These are phyloP conservation scores for Tulasnella sp. DNA, from an alignment of 768 basidiomycete species.

Conservation along the genomic window DNA sequence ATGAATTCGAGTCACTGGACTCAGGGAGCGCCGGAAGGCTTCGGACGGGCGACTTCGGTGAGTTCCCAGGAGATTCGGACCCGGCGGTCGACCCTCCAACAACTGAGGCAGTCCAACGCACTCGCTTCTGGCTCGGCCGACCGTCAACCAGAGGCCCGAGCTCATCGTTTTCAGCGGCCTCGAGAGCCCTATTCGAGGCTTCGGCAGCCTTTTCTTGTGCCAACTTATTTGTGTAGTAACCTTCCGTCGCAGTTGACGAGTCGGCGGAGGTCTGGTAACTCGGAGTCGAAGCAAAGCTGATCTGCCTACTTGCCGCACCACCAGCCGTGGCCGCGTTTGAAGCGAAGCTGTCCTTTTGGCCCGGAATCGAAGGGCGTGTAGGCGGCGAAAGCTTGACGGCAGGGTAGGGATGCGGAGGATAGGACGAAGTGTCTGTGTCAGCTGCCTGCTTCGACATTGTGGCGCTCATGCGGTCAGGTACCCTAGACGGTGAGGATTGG, in stretches of 20 bases:
- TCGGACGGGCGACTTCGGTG: conserved; percentile 1
- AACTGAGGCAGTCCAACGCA: conserved; percentile 42
- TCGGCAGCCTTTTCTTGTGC: too few relatives aligned
- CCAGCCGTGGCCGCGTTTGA: neutral
- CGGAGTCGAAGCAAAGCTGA: neutral
- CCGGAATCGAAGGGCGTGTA: neutral
- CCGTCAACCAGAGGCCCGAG: neutral
- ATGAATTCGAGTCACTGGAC: conserved; percentile 16
- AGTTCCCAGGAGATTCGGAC: conserved; percentile 16
- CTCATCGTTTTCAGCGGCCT: neutral
- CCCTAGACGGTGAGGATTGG: conserved; percentile 14
- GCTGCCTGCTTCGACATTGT: conserved; percentile 9
- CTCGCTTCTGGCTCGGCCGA: conserved; percentile 29
- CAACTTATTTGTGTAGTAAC: too few relatives aligned
- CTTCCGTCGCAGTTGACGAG: too few relatives aligned
- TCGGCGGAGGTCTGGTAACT: neutral
- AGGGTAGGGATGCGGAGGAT: neutral
- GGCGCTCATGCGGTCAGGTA: conserved; percentile 3
- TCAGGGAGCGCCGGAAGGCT: conserved; percentile 3
- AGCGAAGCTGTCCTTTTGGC: neutral
- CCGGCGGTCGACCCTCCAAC: conserved; percentile 27
- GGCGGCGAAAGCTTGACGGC: neutral
- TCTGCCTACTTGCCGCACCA: neutral
- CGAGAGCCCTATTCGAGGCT: neutral
- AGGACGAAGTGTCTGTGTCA: neutral